Evolutionary conservation across 805 yeast species (phyloP).

Genomic region (Metschnikowia cerradonensis): DNA sequence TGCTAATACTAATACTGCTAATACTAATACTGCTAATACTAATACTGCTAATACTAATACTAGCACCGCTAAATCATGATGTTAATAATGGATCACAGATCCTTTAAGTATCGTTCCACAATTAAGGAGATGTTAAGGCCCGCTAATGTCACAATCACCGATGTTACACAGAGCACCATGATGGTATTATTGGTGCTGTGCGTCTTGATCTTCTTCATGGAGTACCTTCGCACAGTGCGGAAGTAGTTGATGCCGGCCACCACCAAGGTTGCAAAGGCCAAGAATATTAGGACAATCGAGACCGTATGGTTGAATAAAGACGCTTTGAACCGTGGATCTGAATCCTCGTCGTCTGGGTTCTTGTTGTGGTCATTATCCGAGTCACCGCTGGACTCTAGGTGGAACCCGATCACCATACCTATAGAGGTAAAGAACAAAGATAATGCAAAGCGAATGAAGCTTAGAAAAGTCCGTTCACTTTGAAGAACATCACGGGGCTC

Average conservation of each 20-base stretch:
- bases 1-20: too few species aligned
- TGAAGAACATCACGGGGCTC: slow-evolving; percentile 55
- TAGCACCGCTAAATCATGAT: too few species aligned
- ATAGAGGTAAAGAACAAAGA: slow-evolving; percentile 45
- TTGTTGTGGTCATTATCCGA: not conserved
- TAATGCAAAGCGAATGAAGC: slow-evolving; percentile 45
- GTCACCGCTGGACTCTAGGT: slow-evolving; percentile 30
- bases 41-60: too few species aligned
- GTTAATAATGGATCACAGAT: not conserved
- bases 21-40: too few species aligned
- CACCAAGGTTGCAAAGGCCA: slow-evolving; percentile 37
- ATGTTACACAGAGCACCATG: slow-evolving; percentile 30
- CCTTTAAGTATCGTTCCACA: slow-evolving; percentile 11
- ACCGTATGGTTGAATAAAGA: slow-evolving; percentile 19
- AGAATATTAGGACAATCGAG: slow-evolving; percentile 32
- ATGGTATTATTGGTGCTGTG: slow-evolving; percentile 28
- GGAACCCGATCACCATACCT: slow-evolving; percentile 44
- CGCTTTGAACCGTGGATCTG: slow-evolving; percentile 1
- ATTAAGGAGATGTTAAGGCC: slow-evolving; percentile 32
- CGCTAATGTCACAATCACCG: slow-evolving; percentile 33
- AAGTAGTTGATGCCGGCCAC: slow-evolving; percentile 41
- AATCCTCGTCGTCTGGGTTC: not conserved
- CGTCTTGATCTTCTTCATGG: slow-evolving; percentile 38
- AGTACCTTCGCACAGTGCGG: slow-evolving; percentile 42
- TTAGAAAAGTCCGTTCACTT: slow-evolving; percentile 49